Percentiles rank a stretch among this genome's conserved stretches.
These are phyloP conservation scores for Actinomortierella wolfii DNA, from an alignment of 371 early-diverging fungal species.

Conservation along the genomic window DNA sequence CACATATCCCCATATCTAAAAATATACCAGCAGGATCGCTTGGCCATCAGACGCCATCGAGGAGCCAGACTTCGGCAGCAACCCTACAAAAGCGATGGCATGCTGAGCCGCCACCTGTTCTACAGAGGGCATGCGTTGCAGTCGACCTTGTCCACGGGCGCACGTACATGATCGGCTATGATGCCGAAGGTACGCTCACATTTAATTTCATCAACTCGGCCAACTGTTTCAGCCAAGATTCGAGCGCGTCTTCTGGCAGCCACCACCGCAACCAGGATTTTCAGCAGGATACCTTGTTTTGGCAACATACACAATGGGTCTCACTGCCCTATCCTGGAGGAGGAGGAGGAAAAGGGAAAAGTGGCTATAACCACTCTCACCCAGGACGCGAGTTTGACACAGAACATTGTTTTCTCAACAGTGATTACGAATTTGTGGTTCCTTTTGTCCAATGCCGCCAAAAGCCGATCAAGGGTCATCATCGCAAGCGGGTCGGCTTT, in stretches of 20 bases:
- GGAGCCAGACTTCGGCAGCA: no score
- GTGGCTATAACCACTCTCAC: no score
- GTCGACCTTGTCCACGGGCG: conserved; percentile 26
- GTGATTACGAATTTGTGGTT: conserved; percentile 26
- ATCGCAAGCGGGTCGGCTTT: conserved; percentile 29
- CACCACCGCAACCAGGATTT: no score
- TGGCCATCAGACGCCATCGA: no score
- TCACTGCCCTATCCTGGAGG: conserved; percentile 34
- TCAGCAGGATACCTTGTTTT: conserved; percentile 8
- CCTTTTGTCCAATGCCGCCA: no score
- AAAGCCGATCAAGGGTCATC: no score
- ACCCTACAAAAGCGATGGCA: conserved; percentile 27
- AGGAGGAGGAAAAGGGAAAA: no score
- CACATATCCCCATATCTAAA: no score
- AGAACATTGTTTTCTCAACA: conserved; percentile 26
- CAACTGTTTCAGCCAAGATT: conserved; percentile 21
- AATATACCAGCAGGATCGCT: no score
- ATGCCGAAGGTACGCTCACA: conserved; percentile 17
- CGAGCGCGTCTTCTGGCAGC: no score
- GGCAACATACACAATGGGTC: conserved; percentile 33
- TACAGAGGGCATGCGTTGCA: conserved; percentile 23
- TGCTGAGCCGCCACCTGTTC: conserved; percentile 34
- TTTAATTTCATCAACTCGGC: conserved; percentile 36
- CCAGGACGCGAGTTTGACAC: conserved; percentile 32
- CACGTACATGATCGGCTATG: conserved; percentile 39